Conservation (phyloP, 805 yeast species). For the Hanseniaspora guilliermondii region DNA sequence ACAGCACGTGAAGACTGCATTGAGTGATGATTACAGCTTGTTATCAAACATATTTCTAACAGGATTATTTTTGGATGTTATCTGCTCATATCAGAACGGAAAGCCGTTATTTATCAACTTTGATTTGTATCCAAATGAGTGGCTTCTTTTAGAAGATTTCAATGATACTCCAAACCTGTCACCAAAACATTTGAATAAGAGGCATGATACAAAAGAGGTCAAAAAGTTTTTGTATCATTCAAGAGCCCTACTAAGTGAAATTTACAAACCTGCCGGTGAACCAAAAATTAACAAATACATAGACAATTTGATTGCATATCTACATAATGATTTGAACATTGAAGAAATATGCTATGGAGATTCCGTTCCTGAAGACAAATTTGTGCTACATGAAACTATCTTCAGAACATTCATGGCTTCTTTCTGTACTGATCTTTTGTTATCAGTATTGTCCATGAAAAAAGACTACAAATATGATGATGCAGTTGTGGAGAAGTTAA, state of each 20-base stretch:
- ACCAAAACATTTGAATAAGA: background rate
- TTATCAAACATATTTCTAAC: conserved; percentile 23
- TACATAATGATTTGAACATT: background rate
- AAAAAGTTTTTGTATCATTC: conserved; percentile 7
- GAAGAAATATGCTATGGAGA: conserved; percentile 10
- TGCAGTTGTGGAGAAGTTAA: background rate
- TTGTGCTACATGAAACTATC: background rate
- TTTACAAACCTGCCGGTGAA: conserved; percentile 5
- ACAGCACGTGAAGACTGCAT: background rate
- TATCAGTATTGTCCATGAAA: conserved; percentile 2
- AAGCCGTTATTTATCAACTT: conserved; percentile 16
- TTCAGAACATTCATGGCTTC: background rate
- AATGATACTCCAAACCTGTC: background rate
- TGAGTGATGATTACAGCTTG: conserved; percentile 19
- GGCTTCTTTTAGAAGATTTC: background rate
- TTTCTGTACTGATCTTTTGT: background rate
- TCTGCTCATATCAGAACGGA: conserved; percentile 21
- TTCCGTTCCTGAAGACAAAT: background rate
- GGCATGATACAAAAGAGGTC: background rate
- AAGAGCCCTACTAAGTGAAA: background rate
- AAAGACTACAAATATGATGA: conserved; percentile 2
- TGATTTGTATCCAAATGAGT: conserved; percentile 13
- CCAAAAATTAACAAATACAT: conserved; percentile 1
- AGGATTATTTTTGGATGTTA: conserved; percentile 21
- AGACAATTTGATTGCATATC: background rate